Evolutionary conservation across 768 basidiomycete genomes (phyloP), one percentile per base, ranked within the genome.

Genomic region (Trametes gibbosa): DNA sequence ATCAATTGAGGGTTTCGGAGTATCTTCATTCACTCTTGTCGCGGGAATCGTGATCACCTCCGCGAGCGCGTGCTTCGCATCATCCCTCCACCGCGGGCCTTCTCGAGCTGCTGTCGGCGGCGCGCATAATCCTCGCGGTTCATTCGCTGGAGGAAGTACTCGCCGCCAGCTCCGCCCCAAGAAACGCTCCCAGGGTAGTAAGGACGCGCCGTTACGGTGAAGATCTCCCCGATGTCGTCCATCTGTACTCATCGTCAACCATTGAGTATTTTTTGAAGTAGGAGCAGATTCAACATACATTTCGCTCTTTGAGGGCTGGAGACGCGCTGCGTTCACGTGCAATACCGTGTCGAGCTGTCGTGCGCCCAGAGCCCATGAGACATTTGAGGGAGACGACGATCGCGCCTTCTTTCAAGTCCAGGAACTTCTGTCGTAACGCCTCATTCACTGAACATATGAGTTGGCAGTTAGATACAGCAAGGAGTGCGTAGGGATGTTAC

Each of bases 361-460:
- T 77, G 37, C 90, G 88, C 64, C 87, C 77, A 23, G 75, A 72
- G 32, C 87, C 82, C 56, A 95, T 87, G 62, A 92, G 97, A 1
- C 94, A 92, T 58, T 88, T 85, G 17, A 99, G 75, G 19, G 92
- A 94, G 37, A 98, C 83, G 47, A 99, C 90, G 48, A 86, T 86
- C 0, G 95, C 93, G 19, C 92, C 92, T 59, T 96, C 92, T 68
- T 94, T 97, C 59, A 98, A 77, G 68, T 99, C 97, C 54, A 99
- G 77, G 74, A 98, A 98, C 68, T 93, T 89, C 27, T 90, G 86
- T 45, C 90, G 81, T 16, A 99, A 75, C 1, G 86, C 84, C 68
- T 92, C 91, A 72, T 98, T 98, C 60, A 98, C 90, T 92, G 32
- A 53, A 19, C 62, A 46, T 59, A 49, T 46, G n/a, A n/a, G n/a